These are phyloP conservation scores for Phylloporus sp. DNA, from an alignment of 1,284 basidiomycete species.

Conservation along the genomic window DNA sequence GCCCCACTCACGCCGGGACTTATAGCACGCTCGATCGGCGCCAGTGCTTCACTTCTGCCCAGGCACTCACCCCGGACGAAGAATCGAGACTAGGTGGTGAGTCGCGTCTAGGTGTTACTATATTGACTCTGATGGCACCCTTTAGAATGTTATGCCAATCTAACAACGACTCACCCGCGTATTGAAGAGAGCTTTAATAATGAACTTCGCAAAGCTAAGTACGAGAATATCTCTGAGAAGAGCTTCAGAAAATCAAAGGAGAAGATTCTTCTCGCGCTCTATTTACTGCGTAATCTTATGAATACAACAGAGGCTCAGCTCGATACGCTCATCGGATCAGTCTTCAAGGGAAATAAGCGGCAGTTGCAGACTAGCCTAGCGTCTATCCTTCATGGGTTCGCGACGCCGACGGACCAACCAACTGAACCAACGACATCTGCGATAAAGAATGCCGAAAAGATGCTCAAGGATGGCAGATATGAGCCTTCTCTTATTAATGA, in stretches of 20 bases:
- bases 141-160: slow-evolving; percentile 27
- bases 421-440: slow-evolving; percentile 25
- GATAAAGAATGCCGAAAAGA: slow-evolving; percentile 19
- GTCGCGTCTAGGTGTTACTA: background rate
- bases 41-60: slow-evolving; percentile 22
- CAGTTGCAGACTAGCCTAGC: slow-evolving; percentile 23
- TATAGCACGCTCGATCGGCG: slow-evolving; percentile 31
- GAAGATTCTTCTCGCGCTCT: slow-evolving; percentile 29
- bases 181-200: slow-evolving; percentile 29
- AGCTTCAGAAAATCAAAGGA: slow-evolving; percentile 36
- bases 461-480: slow-evolving; percentile 33
- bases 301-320: slow-evolving; percentile 25
- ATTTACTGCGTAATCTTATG: slow-evolving; percentile 25
- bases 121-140: background rate
- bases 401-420: background rate
- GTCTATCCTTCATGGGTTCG: slow-evolving; percentile 23
- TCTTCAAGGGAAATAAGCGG: slow-evolving; percentile 22
- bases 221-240: slow-evolving; percentile 28
- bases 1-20: slow-evolving; percentile 2
- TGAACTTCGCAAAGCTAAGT: slow-evolving; percentile 28
- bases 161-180: slow-evolving; percentile 25
- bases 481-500: slow-evolving; percentile 36
- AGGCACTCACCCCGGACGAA: slow-evolving; percentile 25
- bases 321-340: slow-evolving; percentile 19
- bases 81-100: slow-evolving; percentile 23